Base-by-base conservation (phyloP, 1,284 basidiomycete genomes). In the Somion occarium region DNA sequence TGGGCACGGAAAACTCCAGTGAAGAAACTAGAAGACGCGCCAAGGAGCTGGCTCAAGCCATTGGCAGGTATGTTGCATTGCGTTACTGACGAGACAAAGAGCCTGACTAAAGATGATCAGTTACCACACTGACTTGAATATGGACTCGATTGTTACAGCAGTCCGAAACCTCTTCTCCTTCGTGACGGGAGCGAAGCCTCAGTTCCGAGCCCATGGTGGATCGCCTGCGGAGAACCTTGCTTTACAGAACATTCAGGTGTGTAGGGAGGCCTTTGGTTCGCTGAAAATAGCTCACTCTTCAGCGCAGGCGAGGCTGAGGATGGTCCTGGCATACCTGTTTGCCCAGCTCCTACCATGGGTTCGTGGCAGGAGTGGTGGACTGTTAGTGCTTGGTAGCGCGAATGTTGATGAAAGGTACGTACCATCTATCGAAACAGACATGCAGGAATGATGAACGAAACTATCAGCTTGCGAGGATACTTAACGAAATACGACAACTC, bases 401-500 rank as follows among this genome's bases (percentile, higher is more conserved):
- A 99, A 99, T 64, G 97, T 99, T 7, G 97, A 99, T 64, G 97
- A 99, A 73, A 95, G 90, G 88, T 88, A 53, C 15, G 52, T 45
- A n/a, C n/a, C n/a, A n/a, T n/a, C n/a, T n/a, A n/a, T n/a, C n/a
- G n/a, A n/a, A n/a, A n/a, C n/a, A n/a, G n/a, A n/a, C n/a, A n/a
- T n/a, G n/a, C n/a, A n/a, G n/a, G n/a, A n/a, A n/a, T n/a, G n/a
- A n/a, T n/a, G n/a, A n/a, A n/a, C n/a, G n/a, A n/a, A n/a, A n/a
- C n/a, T 22, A n/a, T 19, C 52, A 93, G 92, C 70, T 76, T 99
- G 53, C 84, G 97, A 53, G 97, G 97, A 2, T 99, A 99, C 68
- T 73, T 98, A 56, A 99, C 97, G 1, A 99, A 99, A 73, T 99
- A 99, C 66, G 97, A 99, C 69, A 94, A 83, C 59, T 91, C 89